phyloP scores from a whole-genome alignment of 306 rosid species.

The Castanea mollissima region DNA sequence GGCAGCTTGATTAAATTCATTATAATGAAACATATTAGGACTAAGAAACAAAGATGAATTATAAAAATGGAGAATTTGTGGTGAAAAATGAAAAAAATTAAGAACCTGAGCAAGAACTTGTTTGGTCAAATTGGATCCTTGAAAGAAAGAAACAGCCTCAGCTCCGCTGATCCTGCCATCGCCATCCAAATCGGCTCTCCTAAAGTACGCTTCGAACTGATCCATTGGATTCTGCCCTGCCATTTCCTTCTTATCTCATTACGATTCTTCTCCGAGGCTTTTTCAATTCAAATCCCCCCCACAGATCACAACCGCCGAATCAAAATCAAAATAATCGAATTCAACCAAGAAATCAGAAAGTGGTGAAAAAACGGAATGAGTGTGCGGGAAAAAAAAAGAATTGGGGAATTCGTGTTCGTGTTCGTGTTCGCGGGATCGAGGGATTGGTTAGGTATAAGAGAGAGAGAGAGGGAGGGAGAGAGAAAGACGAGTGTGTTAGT shows the following conservation, averaged over 20 bases:
- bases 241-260: conserved; percentile 10
- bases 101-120: conserved; percentile 87
- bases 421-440: neutral
- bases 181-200: conserved; percentile 94
- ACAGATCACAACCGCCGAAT: neutral
- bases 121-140: conserved; percentile 79
- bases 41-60: neutral
- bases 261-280: neutral
- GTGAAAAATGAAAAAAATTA: neutral
- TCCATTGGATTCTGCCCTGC: conserved; percentile 45
- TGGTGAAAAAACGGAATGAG: neutral
- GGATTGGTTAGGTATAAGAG: neutral
- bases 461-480: no score
- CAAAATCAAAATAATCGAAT: neutral
- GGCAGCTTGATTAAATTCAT: neutral
- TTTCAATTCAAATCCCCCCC: neutral
- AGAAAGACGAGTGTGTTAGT: neutral
- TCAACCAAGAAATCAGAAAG: neutral
- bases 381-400: neutral
- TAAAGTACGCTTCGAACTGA: conserved; percentile 75
- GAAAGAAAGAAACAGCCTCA: conserved; percentile 85
- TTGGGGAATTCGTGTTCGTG: neutral
- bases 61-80: neutral
- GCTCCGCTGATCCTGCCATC: conserved; percentile 95
- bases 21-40: no score